phyloP scores from a whole-genome alignment of 2,329 filamentous ascomycete genomes.

The Scedosporium minutisporum region DNA sequence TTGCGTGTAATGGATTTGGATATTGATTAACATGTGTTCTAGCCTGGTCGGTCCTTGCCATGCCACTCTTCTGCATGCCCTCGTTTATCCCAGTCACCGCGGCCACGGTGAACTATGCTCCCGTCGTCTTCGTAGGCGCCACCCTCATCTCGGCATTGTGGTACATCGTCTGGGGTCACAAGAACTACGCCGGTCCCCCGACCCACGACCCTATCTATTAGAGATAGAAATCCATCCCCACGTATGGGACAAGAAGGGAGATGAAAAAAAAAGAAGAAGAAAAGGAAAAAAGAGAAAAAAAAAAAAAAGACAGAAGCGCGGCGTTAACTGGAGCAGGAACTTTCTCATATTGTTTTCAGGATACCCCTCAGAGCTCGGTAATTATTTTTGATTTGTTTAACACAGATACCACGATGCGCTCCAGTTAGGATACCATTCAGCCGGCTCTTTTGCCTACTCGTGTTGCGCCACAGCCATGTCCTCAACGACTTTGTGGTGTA shows the following conservation, averaged over 20 bases:
- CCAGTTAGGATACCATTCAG: background rate
- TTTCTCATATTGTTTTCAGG: background rate
- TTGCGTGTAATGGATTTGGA: background rate
- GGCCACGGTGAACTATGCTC: conserved; percentile 61
- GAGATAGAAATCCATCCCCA: background rate
- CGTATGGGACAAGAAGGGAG: background rate
- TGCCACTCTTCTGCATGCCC: conserved; percentile 69
- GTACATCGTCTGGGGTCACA: conserved; percentile 62
- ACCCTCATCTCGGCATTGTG: conserved; percentile 50
- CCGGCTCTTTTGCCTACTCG: background rate
- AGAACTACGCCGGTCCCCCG: conserved; percentile 58
- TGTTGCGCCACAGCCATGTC: background rate
- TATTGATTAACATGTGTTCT: background rate
- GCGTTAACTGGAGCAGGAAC: background rate
- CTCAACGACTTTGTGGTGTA: background rate
- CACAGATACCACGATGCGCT: background rate
- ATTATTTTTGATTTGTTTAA: background rate
- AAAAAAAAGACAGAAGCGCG: conserved; percentile 3
- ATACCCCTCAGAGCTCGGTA: background rate
- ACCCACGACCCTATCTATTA: conserved; percentile 18
- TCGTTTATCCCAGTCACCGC: conserved; percentile 49
- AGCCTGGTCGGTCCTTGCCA: conserved; percentile 59
- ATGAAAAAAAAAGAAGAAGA: background rate
- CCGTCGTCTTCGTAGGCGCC: conserved; percentile 63
- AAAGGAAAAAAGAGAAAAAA: conserved; percentile 6